Conservation (phyloP, 2,329 filamentous ascomycete genomes). For the Cordyceps cicadae region DNA sequence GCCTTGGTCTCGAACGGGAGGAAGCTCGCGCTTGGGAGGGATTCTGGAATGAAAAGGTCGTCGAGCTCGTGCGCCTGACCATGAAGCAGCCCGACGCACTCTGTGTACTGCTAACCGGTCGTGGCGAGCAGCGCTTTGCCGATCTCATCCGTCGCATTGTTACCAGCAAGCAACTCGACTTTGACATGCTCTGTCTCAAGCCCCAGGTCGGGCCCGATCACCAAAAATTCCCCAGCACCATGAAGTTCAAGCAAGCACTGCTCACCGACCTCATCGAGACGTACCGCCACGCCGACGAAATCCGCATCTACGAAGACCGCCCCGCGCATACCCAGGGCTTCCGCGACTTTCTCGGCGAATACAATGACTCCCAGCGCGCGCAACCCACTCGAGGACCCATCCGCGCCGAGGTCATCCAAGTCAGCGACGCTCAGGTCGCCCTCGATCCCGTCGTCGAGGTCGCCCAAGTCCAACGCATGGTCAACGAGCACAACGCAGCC, state of each 20-base stretch:
- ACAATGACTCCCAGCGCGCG: constrained; percentile 54
- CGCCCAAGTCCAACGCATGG: constrained; percentile 77
- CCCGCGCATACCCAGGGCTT: constrained; percentile 68
- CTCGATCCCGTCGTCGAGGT: constrained; percentile 74
- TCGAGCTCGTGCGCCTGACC: constrained; percentile 69
- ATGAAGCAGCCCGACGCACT: constrained; percentile 78
- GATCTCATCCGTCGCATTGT: constrained; percentile 77
- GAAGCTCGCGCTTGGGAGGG: constrained; percentile 79
- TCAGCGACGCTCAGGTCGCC: constrained; percentile 64
- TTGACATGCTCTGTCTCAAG: constrained; percentile 84
- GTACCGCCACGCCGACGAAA: constrained; percentile 73
- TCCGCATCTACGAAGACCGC: constrained; percentile 65
- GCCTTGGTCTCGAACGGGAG: constrained; percentile 72
- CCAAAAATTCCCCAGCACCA: constrained; percentile 72
- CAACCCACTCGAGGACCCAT: constrained; percentile 55
- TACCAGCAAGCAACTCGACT: constrained; percentile 67
- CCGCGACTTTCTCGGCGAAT: constrained; percentile 70
- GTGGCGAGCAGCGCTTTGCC: constrained; percentile 67
- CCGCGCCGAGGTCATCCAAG: constrained; percentile 73
- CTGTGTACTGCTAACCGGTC: constrained; percentile 79
- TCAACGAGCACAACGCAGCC: constrained; percentile 74
- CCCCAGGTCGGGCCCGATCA: constrained; percentile 72
- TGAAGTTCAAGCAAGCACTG: constrained; percentile 86
- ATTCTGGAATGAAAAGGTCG: constrained; percentile 94
- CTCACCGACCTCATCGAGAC: constrained; percentile 76